Base-by-base conservation (phyloP, 2,329 filamentous ascomycete species). In the Paraphoma chrysanthemicola region DNA sequence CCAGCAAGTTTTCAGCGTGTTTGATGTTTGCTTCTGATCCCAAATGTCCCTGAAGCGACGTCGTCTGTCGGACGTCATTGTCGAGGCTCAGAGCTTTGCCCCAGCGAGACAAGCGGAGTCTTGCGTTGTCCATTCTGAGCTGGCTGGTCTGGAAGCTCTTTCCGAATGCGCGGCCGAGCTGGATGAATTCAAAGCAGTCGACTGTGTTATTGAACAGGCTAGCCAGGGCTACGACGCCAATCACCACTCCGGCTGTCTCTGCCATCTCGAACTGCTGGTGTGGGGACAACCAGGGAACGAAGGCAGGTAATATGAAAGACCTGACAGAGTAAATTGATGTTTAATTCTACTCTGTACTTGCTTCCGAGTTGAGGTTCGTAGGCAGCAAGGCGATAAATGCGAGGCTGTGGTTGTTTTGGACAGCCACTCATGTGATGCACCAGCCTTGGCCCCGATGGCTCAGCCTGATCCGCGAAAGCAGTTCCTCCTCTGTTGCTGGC, bases 51-150 rank as follows among this genome's bases (percentile, higher is more conserved):
- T 60, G 39, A 7, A 63, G 60, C 2, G 57, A 56, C 14, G 12
- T 17, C 8, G 51, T 44, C 41, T 59, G 47, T 51, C 49, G 28
- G 16, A 59, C 23, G 56, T 59, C 45, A 2, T 54, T 48, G 44
- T 57, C 50, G 38, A 76, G 53, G 44, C 62, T 59, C 11, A 74
- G 29, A 17, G 68, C 56, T 43, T 62, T 44, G 57, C 68, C 72
- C 71, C 72, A 76, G 23, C 71, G 62, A 7, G 71, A 70, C 18
- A 75, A 54, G 16, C 68, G 70, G 3, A 73, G 62, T 48, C 62
- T 64, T 48, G 67, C 66, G 33, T 60, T 64, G 56, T 75, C 70
- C 4, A 76, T 63, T 41, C 70, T 75, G 41, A 77, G 63, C 44
- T 64, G 54, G 23, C 66, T 63, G 1, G 59, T 68, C 55, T 66